A percentile compares a stretch with the other conserved stretches of the same genome.
Conservation (phyloP, 2,329 filamentous ascomycete genomes). For the Phaeosphaeria sp. region DNA sequence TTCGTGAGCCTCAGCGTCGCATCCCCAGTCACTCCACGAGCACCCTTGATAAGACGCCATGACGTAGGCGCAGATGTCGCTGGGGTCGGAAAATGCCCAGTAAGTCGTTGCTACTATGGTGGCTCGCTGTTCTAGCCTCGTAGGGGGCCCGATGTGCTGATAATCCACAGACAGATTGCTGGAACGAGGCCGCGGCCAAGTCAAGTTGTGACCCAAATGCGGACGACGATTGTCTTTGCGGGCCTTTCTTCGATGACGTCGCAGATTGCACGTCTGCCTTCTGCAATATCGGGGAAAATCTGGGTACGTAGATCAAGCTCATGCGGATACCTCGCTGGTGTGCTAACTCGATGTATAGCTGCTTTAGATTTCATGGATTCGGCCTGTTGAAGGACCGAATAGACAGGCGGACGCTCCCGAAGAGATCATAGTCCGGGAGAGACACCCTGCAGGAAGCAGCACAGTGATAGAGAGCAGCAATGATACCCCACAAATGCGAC, state of each 20-base stretch:
- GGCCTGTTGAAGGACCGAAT: constrained; percentile 1
- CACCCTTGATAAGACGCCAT: constrained; percentile 7
- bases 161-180: constrained; percentile 35
- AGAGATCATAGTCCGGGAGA: not conserved
- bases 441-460: not conserved
- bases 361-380: constrained; percentile 19
- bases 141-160: not conserved
- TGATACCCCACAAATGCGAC: not conserved
- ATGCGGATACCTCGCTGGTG: not conserved
- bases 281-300: constrained; percentile 39
- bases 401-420: not conserved
- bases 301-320: constrained; percentile 30
- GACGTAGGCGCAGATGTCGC: constrained; percentile 18
- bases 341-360: constrained; percentile 9
- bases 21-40: constrained; percentile 22
- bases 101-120: constrained; percentile 14
- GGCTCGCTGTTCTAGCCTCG: not conserved
- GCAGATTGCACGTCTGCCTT: constrained; percentile 35
- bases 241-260: constrained; percentile 41
- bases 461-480: not conserved
- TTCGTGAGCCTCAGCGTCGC: constrained; percentile 22
- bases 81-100: constrained; percentile 32
- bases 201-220: constrained; percentile 40
- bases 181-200: constrained; percentile 38
- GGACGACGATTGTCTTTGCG: constrained; percentile 42